phyloP scores from a whole-genome alignment of 139 green algal species.

The Chlamydomonas schloesseri region DNA sequence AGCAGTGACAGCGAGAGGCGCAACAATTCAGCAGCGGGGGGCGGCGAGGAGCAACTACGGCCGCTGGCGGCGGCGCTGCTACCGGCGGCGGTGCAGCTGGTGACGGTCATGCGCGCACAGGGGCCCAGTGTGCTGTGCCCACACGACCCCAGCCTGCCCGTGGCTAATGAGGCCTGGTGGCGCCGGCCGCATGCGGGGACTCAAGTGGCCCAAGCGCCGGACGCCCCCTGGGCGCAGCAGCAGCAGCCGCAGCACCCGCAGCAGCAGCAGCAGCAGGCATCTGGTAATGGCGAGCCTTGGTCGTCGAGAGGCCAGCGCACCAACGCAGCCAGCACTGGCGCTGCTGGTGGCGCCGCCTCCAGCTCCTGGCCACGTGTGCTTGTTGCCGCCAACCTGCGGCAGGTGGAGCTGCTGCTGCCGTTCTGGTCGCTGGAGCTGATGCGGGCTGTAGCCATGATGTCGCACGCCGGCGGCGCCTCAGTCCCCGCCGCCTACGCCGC shows the following conservation, averaged over 20 bases:
- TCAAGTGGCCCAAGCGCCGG: too few relatives aligned
- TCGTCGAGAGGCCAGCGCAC: too few relatives aligned
- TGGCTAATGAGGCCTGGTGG: conserved; percentile 11
- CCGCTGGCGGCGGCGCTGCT: neutral
- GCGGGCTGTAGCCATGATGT: neutral
- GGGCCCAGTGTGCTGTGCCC: conserved; percentile 1
- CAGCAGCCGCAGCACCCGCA: neutral
- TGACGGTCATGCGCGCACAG: neutral
- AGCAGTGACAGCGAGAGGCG: too few relatives aligned
- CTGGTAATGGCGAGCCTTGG: too few relatives aligned
- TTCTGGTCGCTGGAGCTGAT: conserved; percentile 26
- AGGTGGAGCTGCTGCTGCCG: conserved; percentile 27
- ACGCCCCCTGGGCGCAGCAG: too few relatives aligned
- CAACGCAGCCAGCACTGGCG: too few relatives aligned
- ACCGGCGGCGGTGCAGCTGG: conserved; percentile 3
- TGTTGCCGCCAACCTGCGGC: conserved; percentile 5
- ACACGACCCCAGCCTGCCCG: conserved; percentile 14
- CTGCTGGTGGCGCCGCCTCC: too few relatives aligned
- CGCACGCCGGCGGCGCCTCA: neutral
- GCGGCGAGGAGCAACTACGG: too few relatives aligned
- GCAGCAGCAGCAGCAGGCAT: too few relatives aligned
- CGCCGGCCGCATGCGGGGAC: neutral
- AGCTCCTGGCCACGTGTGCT: neutral
- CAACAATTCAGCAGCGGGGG: too few relatives aligned
- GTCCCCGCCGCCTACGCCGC: too few relatives aligned